A percentile compares a stretch with the other conserved stretches of the same genome.
These are phyloP conservation scores for Fragaria vesca DNA, from an alignment of 306 rosid genomes.

Conservation along the genomic window DNA sequence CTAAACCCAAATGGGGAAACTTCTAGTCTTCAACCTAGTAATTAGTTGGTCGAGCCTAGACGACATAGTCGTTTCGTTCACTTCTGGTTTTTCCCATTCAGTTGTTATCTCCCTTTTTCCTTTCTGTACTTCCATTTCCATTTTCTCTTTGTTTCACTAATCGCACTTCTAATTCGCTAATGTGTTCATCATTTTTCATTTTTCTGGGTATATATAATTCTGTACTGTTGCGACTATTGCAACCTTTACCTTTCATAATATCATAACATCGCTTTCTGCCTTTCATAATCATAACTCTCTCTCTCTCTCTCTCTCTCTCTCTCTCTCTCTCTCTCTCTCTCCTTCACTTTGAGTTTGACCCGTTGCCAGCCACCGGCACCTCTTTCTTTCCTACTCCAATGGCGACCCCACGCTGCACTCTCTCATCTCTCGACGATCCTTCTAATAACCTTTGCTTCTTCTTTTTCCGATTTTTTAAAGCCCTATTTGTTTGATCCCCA, in stretches of 20 bases:
- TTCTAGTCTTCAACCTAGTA: background rate
- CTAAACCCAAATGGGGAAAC: background rate
- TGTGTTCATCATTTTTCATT: background rate
- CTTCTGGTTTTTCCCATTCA: conserved; percentile 11
- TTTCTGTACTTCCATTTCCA: conserved; percentile 9
- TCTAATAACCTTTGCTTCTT: conserved; percentile 18
- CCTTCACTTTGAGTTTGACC: conserved; percentile 92
- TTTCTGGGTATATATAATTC: background rate
- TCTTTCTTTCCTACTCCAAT: conserved; percentile 52
- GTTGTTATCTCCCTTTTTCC: conserved; percentile 6
- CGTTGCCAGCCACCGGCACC: conserved; percentile 74
- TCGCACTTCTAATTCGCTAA: background rate
- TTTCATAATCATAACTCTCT: conserved; percentile 46
- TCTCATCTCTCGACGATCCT: conserved; percentile 34
- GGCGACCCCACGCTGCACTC: conserved; percentile 54
- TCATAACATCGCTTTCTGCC: conserved; percentile 32
- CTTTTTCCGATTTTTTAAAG: background rate
- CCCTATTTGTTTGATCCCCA: conserved; percentile 34
- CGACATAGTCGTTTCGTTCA: conserved; percentile 11
- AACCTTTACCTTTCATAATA: conserved; percentile 3
- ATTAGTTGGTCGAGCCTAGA: background rate
- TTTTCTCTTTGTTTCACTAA: background rate
- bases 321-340: conserved; percentile 32
- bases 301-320: conserved; percentile 30
- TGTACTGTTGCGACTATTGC: background rate